These are phyloP conservation scores for Crotalaria pallida DNA, from an alignment of 306 rosid species.

Conservation along the genomic window DNA sequence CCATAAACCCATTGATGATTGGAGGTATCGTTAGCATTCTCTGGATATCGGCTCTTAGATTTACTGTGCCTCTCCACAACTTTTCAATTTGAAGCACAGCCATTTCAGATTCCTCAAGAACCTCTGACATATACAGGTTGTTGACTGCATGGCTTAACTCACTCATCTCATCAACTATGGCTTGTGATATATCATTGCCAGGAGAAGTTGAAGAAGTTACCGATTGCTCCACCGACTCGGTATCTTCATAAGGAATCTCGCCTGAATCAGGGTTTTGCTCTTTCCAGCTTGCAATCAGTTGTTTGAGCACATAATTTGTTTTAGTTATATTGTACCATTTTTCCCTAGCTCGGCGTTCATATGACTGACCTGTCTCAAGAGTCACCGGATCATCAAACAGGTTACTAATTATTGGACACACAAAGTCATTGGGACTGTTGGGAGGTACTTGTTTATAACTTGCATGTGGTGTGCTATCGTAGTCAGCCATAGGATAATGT, in stretches of 20 bases:
- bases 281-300: slow-evolving; percentile 85
- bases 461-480: slow-evolving; percentile 24
- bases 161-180: slow-evolving; percentile 47
- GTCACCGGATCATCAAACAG: slow-evolving; percentile 94
- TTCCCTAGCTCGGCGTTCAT: slow-evolving; percentile 80
- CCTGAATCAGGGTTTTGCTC: slow-evolving; percentile 49
- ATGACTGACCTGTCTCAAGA: slow-evolving; percentile 93
- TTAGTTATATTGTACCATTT: slow-evolving; percentile 90
- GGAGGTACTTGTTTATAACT: slow-evolving; percentile 55
- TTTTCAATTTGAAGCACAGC: slow-evolving; percentile 69
- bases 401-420: slow-evolving; percentile 86
- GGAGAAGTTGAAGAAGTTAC: slow-evolving; percentile 56
- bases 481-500: slow-evolving; percentile 44
- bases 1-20: slow-evolving; percentile 72
- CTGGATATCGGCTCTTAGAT: slow-evolving; percentile 47
- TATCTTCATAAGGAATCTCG: slow-evolving; percentile 25
- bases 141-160: slow-evolving; percentile 57
- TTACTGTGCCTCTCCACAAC: slow-evolving; percentile 56
- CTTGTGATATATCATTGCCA: slow-evolving; percentile 52
- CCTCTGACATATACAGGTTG: slow-evolving; percentile 67
- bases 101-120: slow-evolving; percentile 72
- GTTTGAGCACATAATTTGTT: slow-evolving; percentile 87
- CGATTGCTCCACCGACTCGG: slow-evolving; percentile 24
- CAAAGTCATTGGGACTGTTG: slow-evolving; percentile 87
- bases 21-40: slow-evolving; percentile 68